Evolutionary conservation across 2,329 filamentous ascomycete genomes (phyloP).

Genomic region (Fusarium xyrophilum): DNA sequence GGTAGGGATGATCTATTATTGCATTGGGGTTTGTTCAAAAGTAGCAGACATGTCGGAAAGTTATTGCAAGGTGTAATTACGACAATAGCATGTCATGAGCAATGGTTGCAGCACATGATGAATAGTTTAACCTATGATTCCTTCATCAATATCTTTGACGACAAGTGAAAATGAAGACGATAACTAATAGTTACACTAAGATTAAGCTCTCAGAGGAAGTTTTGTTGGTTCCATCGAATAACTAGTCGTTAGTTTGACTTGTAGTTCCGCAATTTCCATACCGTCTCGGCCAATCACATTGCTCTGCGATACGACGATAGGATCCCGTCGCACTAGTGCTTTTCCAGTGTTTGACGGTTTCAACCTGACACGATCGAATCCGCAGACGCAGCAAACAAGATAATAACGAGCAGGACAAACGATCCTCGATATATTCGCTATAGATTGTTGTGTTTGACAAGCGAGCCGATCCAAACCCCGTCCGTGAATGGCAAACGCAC

Average conservation of each 20-base stretch:
- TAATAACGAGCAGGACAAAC: background rate
- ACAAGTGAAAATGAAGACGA: background rate
- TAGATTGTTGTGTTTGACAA: background rate
- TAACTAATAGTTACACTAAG: background rate
- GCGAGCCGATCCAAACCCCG: background rate
- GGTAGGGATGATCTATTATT: conserved; percentile 14
- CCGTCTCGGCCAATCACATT: conserved; percentile 31
- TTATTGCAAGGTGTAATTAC: conserved; percentile 22
- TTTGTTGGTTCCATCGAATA: conserved; percentile 1
- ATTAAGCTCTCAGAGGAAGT: background rate
- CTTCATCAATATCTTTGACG: background rate
- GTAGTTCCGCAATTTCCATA: conserved; percentile 23
- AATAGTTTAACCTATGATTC: conserved; percentile 10
- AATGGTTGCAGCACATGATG: conserved; percentile 19
- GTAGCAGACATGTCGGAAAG: conserved; percentile 18
- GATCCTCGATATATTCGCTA: background rate
- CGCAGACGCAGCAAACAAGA: conserved; percentile 10
- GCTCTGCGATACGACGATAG: conserved; percentile 34
- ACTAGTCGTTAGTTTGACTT: conserved; percentile 16
- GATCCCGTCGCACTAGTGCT: conserved; percentile 38
- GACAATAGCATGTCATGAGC: conserved; percentile 34
- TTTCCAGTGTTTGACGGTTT: conserved; percentile 31
- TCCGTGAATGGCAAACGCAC: conserved; percentile 15
- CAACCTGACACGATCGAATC: conserved; percentile 24
- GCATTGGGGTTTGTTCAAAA: conserved; percentile 28